Conservation (phyloP, 345 rosid genomes). For the Euphorbia peplus region DNA sequence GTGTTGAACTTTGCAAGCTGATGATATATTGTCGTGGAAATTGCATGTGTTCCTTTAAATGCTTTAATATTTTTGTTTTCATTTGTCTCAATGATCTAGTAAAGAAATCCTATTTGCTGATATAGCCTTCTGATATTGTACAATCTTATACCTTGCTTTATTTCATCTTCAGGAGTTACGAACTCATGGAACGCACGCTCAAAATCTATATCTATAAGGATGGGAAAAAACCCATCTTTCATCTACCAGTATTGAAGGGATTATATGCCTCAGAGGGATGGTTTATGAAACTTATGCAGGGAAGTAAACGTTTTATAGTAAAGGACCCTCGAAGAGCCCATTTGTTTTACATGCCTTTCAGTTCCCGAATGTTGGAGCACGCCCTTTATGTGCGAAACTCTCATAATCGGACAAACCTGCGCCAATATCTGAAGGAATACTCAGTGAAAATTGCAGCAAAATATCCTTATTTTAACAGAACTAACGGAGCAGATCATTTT, state of each 20-base stretch:
- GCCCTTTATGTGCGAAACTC: conserved; percentile 85
- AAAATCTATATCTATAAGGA: conserved; percentile 77
- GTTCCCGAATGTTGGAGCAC: conserved; percentile 87
- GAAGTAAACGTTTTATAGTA: conserved; percentile 59
- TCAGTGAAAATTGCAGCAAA: conserved; percentile 65
- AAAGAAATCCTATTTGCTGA: not conserved
- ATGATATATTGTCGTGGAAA: not conserved
- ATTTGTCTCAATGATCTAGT: not conserved
- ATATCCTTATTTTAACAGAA: conserved; percentile 88
- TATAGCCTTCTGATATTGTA: not conserved
- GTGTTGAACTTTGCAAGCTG: not conserved
- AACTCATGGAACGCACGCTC: conserved; percentile 80
- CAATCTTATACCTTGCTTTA: conserved; percentile 22
- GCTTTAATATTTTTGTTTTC: not conserved
- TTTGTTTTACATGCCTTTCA: conserved; percentile 91
- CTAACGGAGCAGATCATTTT: conserved; percentile 92
- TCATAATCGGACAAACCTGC: conserved; percentile 77
- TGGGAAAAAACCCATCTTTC: conserved; percentile 86
- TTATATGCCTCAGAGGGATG: conserved; percentile 97
- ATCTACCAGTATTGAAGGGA: conserved; percentile 85
- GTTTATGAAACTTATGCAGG: conserved; percentile 98
- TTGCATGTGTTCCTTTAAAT: not conserved
- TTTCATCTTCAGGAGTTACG: conserved; percentile 73
- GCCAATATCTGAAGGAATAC: conserved; percentile 68
- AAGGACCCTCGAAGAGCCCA: conserved; percentile 86